phyloP scores from a whole-genome alignment of 202 grass and related monocot genomes.

The Bolboschoenoplectus hybrid region DNA sequence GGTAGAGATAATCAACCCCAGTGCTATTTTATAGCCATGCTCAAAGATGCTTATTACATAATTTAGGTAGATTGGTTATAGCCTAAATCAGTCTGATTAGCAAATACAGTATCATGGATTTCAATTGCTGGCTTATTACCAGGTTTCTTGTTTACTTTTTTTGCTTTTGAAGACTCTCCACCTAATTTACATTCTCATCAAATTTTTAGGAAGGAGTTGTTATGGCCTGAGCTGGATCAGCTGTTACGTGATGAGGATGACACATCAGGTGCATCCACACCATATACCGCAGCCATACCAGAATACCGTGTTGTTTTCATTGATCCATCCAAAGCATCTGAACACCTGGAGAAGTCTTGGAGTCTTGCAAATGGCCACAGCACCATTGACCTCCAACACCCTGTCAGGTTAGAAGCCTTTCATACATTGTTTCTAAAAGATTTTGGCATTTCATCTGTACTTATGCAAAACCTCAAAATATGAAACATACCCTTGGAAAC shows the following conservation, averaged over 20 bases:
- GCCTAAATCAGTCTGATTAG: not conserved
- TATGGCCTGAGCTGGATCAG: conserved; percentile 87
- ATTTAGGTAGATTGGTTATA: conserved; percentile 7
- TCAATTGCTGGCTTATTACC: not conserved
- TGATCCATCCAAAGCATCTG: conserved; percentile 50
- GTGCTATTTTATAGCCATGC: conserved; percentile 6
- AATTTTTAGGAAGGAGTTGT: conserved; percentile 71
- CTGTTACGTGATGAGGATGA: conserved; percentile 65
- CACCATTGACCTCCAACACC: conserved; percentile 79
- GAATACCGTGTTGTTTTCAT: conserved; percentile 86
- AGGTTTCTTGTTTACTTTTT: not conserved
- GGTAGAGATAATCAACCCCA: not conserved
- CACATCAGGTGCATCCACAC: conserved; percentile 65
- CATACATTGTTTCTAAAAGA: not conserved
- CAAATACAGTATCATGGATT: not conserved
- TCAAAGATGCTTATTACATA: not conserved
- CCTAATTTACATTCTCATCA: not conserved
- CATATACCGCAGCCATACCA: conserved; percentile 86
- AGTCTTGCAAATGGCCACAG: conserved; percentile 67
- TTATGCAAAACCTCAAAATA: conserved; percentile 4
- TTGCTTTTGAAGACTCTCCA: not conserved
- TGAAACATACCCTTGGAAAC: conserved; percentile 12
- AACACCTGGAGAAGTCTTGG: conserved; percentile 64
- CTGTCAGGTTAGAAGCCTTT: conserved; percentile 67
- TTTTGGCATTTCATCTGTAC: not conserved